Percentiles rank a stretch among this genome's conserved stretches.
phyloP scores from a whole-genome alignment of 2,329 filamentous ascomycete species.

The Cercospora zeina region DNA sequence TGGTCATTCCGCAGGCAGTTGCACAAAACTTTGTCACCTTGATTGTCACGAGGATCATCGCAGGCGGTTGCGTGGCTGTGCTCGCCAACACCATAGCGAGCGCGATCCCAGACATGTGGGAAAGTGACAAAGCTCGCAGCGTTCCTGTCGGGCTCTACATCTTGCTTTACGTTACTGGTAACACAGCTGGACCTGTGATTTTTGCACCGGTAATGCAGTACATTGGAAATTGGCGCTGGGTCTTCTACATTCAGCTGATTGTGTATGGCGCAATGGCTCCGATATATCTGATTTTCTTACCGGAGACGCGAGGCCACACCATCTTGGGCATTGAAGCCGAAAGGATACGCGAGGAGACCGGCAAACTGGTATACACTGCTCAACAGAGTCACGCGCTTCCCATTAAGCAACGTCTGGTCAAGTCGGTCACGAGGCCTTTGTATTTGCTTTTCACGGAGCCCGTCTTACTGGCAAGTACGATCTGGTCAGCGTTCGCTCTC shows the following conservation, averaged over 20 bases:
- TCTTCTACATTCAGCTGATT: conserved; percentile 47
- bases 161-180: conserved; percentile 39
- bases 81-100: conserved; percentile 42
- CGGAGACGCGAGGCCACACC: conserved; percentile 51
- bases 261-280: conserved; percentile 48
- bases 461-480: conserved; percentile 51
- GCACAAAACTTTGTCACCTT: conserved; percentile 45
- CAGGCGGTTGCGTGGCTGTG: conserved; percentile 42
- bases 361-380: conserved; percentile 34
- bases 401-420: conserved; percentile 40
- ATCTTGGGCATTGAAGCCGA: conserved; percentile 47
- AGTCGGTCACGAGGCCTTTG: conserved; percentile 36
- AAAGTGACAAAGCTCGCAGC: conserved; percentile 36
- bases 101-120: conserved; percentile 46
- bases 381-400: conserved; percentile 41
- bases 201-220: conserved; percentile 40
- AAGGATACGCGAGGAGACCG: conserved; percentile 39
- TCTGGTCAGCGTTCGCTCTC: conserved; percentile 53
- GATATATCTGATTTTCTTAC: conserved; percentile 45
- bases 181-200: conserved; percentile 42
- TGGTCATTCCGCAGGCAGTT: conserved; percentile 45
- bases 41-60: conserved; percentile 43
- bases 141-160: conserved; percentile 43
- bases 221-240: conserved; percentile 42
- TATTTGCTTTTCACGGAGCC: conserved; percentile 53